Base-by-base conservation (phyloP, 768 basidiomycete species). In the Russula griseocarnosa region DNA sequence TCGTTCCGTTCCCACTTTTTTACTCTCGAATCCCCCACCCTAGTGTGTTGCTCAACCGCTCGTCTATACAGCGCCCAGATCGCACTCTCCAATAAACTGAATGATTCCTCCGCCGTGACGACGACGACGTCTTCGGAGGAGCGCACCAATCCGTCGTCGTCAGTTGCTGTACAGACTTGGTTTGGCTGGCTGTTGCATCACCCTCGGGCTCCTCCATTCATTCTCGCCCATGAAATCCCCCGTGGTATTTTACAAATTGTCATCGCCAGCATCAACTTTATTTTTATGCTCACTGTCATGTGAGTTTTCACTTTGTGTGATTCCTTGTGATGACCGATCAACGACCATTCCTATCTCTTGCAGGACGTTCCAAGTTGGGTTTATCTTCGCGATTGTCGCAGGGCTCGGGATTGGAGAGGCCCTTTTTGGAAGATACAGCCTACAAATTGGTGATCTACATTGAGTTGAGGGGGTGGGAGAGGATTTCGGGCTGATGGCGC, bases 1-100 rank as follows among this genome's bases (percentile, higher is more conserved):
- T 67, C 66, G 78, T 67, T 3, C 7, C 42, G 5, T 50, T 52
- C 60, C 49, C 60, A 34, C 22, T 66, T 34, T n/a, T 8, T 30
- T 8, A 18, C 22, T 30, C 38, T 16, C 11, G 26, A 14, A 47
- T 16, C 1, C 5, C 5, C 14, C 5, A 14, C 38, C 16, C 16
- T 14, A 16, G 6, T 16, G 44, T 30, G 20, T 65, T 18, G 24
- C 14, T 65, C 22, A 51, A 26, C 26, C 22, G 28, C 60, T 13
- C n/a, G n/a, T 6, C 26, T 11, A 34, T 28, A 28, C 54, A 81
- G 79, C 53, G 73, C 76, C 11, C 72, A 68, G 36, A 70, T 76
- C 10, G 60, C 66, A 14, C 67, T 70, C 1, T 56, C 73, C 0
- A 71, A 79, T 30, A 72, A 71, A 42, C 62, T 74, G 11, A 72